phyloP scores from a whole-genome alignment of 164 flowering plant species.

The Pachysandra terminalis region DNA sequence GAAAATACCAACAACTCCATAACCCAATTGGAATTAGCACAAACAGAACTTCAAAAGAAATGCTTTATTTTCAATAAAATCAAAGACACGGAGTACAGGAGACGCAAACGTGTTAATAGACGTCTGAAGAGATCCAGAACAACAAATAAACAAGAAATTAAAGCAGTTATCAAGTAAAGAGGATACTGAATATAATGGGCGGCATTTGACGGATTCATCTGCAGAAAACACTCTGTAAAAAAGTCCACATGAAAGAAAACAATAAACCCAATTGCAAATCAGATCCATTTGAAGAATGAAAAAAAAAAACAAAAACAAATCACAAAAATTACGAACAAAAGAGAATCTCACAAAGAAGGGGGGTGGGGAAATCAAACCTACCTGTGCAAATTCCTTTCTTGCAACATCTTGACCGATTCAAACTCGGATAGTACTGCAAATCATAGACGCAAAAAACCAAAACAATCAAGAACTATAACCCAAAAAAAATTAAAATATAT shows the following conservation, averaged over 20 bases:
- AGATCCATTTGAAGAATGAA: neutral
- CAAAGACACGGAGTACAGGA: neutral
- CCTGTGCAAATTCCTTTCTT: constrained; percentile 36
- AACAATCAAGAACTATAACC: neutral
- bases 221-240: constrained; percentile 35
- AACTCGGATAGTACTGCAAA: constrained; percentile 29
- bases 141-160: neutral
- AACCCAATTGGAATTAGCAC: neutral
- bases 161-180: neutral
- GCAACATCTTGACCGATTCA: constrained; percentile 39
- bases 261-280: neutral
- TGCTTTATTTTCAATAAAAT: neutral
- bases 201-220: constrained; percentile 31
- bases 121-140: neutral
- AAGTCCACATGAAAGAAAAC: constrained; percentile 7
- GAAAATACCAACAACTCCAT: neutral
- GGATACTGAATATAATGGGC: constrained; percentile 31
- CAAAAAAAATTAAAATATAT: neutral
- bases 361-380: constrained; percentile 2
- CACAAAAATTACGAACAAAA: neutral
- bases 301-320: neutral
- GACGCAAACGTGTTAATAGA: neutral
- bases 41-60: neutral
- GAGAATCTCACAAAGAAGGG: neutral
- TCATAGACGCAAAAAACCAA: constrained; percentile 4